A percentile compares a stretch with the other conserved stretches of the same genome.
These are phyloP conservation scores for Penicillium riverlandense DNA, from an alignment of 495 filamentous ascomycete species.

Conservation along the genomic window DNA sequence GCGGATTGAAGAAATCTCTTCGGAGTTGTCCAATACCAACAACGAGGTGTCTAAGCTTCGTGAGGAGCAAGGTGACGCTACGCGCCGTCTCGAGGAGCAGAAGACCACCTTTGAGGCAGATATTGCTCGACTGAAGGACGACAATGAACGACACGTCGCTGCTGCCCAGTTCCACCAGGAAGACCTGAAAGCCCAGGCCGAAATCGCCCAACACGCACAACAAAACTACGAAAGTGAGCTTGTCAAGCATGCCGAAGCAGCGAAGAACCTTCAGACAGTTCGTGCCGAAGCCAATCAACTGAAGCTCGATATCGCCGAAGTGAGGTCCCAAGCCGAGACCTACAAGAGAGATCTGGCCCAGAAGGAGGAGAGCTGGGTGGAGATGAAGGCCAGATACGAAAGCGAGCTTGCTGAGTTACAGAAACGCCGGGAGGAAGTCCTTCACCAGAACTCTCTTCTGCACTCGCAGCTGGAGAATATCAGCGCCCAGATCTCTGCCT, in stretches of 20 bases:
- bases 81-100: constrained; percentile 71
- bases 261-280: constrained; percentile 68
- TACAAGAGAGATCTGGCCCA: constrained; percentile 68
- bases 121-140: constrained; percentile 75
- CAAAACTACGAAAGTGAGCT: constrained; percentile 92
- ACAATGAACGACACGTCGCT: constrained; percentile 70
- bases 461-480: constrained; percentile 84
- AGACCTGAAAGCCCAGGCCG: constrained; percentile 84
- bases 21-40: constrained; percentile 73
- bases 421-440: constrained; percentile 69
- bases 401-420: constrained; percentile 73
- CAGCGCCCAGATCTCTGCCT: constrained; percentile 62
- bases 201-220: constrained; percentile 87
- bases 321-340: constrained; percentile 72
- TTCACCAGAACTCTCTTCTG: constrained; percentile 78
- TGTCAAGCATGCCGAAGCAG: constrained; percentile 89
- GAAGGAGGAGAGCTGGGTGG: constrained; percentile 81
- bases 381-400: constrained; percentile 72
- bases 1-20: constrained; percentile 69
- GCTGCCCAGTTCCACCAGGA: constrained; percentile 78
- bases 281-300: constrained; percentile 75
- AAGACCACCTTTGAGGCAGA: constrained; percentile 66
- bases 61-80: constrained; percentile 65
- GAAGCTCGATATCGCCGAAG: constrained; percentile 62
- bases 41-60: constrained; percentile 70